Evolutionary conservation across 2,329 filamentous ascomycete genomes (phyloP).

Genomic region (Pseudonectria buxi): DNA sequence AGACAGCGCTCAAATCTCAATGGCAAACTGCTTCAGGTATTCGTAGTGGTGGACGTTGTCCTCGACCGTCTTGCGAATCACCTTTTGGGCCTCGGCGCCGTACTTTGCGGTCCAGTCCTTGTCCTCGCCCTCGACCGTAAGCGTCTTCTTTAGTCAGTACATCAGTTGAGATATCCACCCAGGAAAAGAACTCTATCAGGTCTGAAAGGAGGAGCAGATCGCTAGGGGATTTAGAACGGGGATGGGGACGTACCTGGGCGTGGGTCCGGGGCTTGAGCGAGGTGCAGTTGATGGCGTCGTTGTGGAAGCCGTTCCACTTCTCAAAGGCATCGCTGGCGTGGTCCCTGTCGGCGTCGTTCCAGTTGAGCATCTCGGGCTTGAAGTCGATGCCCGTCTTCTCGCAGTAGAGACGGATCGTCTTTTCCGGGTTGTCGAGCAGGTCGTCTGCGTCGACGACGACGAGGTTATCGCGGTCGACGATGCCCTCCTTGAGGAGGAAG

Average conservation of each 20-base stretch:
- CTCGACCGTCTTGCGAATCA: slow-evolving; percentile 65
- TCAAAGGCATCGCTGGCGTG: slow-evolving; percentile 72
- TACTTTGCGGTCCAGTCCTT: slow-evolving; percentile 68
- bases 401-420: slow-evolving; percentile 73
- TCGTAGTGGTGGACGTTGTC: slow-evolving; percentile 70
- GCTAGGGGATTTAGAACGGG: slow-evolving; percentile 10
- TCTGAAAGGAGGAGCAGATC: slow-evolving; percentile 14
- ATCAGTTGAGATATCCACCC: slow-evolving; percentile 15
- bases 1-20: slow-evolving; percentile 24
- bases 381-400: slow-evolving; percentile 73
- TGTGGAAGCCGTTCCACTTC: slow-evolving; percentile 96
- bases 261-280: slow-evolving; percentile 64
- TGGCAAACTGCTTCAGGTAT: slow-evolving; percentile 66
- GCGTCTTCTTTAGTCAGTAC: slow-evolving; percentile 44
- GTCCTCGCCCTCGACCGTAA: slow-evolving; percentile 60
- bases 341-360: slow-evolving; percentile 71
- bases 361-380: slow-evolving; percentile 70
- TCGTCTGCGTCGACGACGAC: slow-evolving; percentile 93
- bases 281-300: slow-evolving; percentile 82
- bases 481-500: slow-evolving; percentile 61
- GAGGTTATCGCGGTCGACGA: slow-evolving; percentile 68
- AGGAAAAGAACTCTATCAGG: slow-evolving; percentile 12
- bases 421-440: slow-evolving; percentile 75
- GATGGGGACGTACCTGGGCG: slow-evolving; percentile 44
- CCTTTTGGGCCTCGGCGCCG: slow-evolving; percentile 61